Conservation (phyloP, 192 early-diverging fungal species). For the Geranomyces michiganensis region DNA sequence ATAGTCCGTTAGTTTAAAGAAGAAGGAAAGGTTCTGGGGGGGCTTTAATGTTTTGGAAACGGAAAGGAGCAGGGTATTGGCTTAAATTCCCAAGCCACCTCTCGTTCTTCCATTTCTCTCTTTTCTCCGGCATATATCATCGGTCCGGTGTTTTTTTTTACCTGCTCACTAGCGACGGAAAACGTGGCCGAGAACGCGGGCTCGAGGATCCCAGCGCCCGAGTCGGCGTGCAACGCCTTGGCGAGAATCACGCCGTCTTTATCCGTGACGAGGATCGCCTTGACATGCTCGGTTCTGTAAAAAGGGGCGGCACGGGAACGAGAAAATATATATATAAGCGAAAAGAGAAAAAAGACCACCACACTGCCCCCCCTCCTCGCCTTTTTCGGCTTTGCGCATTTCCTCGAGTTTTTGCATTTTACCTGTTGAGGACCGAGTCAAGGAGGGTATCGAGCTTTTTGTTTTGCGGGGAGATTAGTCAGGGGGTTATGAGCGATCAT, state of each 20-base stretch:
- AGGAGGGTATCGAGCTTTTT: constrained; percentile 13
- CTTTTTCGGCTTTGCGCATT: neutral
- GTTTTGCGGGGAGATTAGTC: too few relatives aligned
- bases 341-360: neutral
- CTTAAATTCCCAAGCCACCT: too few relatives aligned
- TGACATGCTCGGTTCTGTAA: constrained; percentile 47
- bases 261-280: constrained; percentile 63
- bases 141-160: constrained; percentile 5
- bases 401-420: neutral
- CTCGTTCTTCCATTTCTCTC: too few relatives aligned
- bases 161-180: constrained; percentile 64
- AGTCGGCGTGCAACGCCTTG: constrained; percentile 49
- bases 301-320: neutral
- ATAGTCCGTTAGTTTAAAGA: too few relatives aligned
- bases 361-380: too few relatives aligned
- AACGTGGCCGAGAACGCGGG: constrained; percentile 63
- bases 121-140: too few relatives aligned
- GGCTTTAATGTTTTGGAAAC: too few relatives aligned
- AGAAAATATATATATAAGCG: neutral
- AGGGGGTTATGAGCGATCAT: too few relatives aligned
- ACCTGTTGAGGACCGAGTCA: constrained; percentile 2
- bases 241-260: constrained; percentile 64
- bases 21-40: too few relatives aligned
- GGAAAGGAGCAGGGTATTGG: too few relatives aligned
- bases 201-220: constrained; percentile 48